Evolutionary conservation across 108 stramenopile species (phyloP), one percentile per base, ranked within the genome.

Genomic region (Nannochloropsis gaditana): DNA sequence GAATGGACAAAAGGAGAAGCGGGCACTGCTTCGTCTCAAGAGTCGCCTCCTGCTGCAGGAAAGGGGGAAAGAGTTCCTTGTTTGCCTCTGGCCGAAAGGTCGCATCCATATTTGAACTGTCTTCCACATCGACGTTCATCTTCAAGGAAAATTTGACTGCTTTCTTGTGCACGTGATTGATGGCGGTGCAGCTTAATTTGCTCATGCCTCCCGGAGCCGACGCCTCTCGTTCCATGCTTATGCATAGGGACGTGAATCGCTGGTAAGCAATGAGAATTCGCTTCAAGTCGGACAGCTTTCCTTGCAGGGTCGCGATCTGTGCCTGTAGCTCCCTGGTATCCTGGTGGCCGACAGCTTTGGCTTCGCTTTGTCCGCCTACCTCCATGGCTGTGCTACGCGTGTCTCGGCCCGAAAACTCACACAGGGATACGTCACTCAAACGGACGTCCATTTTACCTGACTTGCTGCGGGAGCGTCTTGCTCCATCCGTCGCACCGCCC

Each of bases 11-110:
- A 15, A 73, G n/a, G 59, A 73, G 59, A 15, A 73, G n/a, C 59
- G 59, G 59, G 59, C 59, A 73, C n/a, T 73, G 59, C 59, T 73
- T 73, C 59, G 59, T 73, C 59, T 73, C 59, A 15, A 73, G 59
- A 73, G 59, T 73, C 59, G 59, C 59, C 59, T 73, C 59, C 59
- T 73, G 59, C 59, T 73, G 59, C 59, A 73, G n/a, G n/a, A 73
- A 73, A 15, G 4, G 59, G 19, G 59, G 59, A 15, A 73, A 73
- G 19, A 73, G n/a, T n/a, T 73, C 59, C 59, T 73, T 73, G 59
- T 73, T 73, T 2, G 59, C 59, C 59, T n/a, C 59, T n/a, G 59
- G 59, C n/a, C 59, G 59, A n/a, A 73, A 73, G 15, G 59, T 73
- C 59, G 59, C 59, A n/a, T 73, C 59, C 59, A 73, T 73, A 15